Conservation (phyloP, 164 flowering plant genomes). For the Hamamelis virginiana region DNA sequence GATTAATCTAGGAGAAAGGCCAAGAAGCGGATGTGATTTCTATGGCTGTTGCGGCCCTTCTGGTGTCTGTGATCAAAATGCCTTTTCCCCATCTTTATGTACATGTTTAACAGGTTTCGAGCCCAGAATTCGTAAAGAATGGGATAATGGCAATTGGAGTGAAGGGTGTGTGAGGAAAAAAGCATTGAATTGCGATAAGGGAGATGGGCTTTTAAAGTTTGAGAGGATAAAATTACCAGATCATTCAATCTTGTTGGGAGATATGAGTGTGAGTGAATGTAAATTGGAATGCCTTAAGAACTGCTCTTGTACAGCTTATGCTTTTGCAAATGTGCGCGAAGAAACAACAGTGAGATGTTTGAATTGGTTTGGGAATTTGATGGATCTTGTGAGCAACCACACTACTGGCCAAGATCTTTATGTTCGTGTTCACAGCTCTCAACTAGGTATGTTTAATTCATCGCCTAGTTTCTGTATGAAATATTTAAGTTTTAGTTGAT, state of each 20-base stretch:
- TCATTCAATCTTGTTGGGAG: background rate
- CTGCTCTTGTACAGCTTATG: slow-evolving; percentile 11
- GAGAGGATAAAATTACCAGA: slow-evolving; percentile 4
- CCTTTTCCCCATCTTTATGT: background rate
- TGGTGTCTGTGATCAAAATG: background rate
- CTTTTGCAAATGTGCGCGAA: background rate
- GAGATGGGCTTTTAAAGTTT: slow-evolving; percentile 3
- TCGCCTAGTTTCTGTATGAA: too few relatives aligned
- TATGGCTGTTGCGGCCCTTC: background rate
- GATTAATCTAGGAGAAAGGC: background rate
- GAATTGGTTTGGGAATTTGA: slow-evolving; percentile 5
- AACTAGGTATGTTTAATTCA: background rate
- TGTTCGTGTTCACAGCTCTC: slow-evolving; percentile 1
- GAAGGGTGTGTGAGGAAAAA: slow-evolving; percentile 12
- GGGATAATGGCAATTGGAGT: slow-evolving; percentile 16
- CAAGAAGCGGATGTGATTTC: background rate
- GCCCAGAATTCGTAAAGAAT: slow-evolving; percentile 7
- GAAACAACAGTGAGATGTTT: background rate
- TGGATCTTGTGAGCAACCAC: background rate
- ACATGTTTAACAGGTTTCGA: slow-evolving; percentile 14
- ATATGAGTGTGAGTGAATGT: slow-evolving; percentile 3
- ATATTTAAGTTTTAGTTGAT: background rate
- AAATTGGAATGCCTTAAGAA: slow-evolving; percentile 3
- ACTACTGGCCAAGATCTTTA: background rate
- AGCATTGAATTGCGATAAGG: background rate